These are phyloP conservation scores for Elsinoe australis DNA, from an alignment of 2,329 filamentous ascomycete genomes.

Conservation along the genomic window DNA sequence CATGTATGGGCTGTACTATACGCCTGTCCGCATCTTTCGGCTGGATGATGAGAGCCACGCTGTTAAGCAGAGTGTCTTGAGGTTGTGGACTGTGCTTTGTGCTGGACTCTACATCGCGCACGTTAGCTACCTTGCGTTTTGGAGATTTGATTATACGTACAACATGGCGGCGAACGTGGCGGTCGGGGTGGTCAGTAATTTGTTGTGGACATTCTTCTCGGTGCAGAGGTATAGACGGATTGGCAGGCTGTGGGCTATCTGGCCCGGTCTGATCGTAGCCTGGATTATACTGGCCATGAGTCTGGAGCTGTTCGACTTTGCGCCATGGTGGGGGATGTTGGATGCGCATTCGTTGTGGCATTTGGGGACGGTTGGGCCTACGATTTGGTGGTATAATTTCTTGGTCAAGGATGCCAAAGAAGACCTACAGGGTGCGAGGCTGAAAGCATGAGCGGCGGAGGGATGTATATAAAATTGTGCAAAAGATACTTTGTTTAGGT, in stretches of 20 bases:
- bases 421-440: conserved; percentile 63
- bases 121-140: conserved; percentile 74
- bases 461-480: not conserved
- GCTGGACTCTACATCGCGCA: conserved; percentile 63
- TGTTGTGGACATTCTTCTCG: conserved; percentile 81
- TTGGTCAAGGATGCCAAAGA: conserved; percentile 77
- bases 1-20: conserved; percentile 84
- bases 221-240: conserved; percentile 63
- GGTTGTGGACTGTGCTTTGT: conserved; percentile 71
- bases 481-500: not conserved
- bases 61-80: conserved; percentile 42
- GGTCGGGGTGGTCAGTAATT: conserved; percentile 70
- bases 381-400: conserved; percentile 89
- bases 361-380: conserved; percentile 80
- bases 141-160: conserved; percentile 91
- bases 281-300: conserved; percentile 94
- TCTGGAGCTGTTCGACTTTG: conserved; percentile 88
- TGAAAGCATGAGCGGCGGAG: conserved; percentile 53
- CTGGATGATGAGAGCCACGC: conserved; percentile 52
- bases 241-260: conserved; percentile 70
- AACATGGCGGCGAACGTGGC: conserved; percentile 95
- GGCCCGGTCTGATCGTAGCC: conserved; percentile 83
- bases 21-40: conserved; percentile 72
- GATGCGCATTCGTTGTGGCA: conserved; percentile 98
- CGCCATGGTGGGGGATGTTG: conserved; percentile 70